Evolutionary conservation across 257 asterid genomes (phyloP).

Genomic region (Nicotiana sylvestris): DNA sequence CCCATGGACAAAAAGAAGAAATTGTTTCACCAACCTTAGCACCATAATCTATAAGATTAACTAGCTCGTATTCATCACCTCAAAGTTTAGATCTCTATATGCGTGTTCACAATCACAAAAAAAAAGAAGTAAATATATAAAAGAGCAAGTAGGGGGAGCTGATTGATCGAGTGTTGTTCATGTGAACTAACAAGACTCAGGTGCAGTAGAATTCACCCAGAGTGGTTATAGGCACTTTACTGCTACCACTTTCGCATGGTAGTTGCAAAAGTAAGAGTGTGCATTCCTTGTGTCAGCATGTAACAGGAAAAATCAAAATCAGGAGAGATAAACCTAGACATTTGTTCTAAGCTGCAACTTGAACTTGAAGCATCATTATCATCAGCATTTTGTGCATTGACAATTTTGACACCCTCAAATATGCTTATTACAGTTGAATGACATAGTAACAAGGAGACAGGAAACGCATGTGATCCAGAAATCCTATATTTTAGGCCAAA

Average conservation of each 20-base stretch:
- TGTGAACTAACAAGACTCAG: background rate
- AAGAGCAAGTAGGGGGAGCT: background rate
- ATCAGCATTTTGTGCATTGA: background rate
- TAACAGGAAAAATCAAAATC: background rate
- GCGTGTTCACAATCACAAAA: background rate
- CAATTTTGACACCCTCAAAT: background rate
- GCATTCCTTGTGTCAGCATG: background rate
- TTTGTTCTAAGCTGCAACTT: background rate
- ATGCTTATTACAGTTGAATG: constrained; percentile 2
- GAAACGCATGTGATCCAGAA: background rate
- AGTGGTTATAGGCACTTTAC: background rate
- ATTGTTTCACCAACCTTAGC: background rate
- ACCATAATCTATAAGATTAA: background rate
- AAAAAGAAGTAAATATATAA: background rate
- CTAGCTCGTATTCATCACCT: background rate
- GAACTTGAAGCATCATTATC: background rate
- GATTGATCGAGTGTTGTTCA: background rate
- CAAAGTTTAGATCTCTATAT: background rate
- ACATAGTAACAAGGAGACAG: background rate
- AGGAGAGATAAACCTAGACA: background rate
- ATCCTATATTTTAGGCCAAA: background rate
- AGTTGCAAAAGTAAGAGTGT: background rate
- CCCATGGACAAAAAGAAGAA: background rate
- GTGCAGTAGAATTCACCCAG: background rate
- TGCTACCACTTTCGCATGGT: background rate